Conservation (phyloP, 805 yeast genomes). For the Yamadazyma takamatsuzukensis region DNA sequence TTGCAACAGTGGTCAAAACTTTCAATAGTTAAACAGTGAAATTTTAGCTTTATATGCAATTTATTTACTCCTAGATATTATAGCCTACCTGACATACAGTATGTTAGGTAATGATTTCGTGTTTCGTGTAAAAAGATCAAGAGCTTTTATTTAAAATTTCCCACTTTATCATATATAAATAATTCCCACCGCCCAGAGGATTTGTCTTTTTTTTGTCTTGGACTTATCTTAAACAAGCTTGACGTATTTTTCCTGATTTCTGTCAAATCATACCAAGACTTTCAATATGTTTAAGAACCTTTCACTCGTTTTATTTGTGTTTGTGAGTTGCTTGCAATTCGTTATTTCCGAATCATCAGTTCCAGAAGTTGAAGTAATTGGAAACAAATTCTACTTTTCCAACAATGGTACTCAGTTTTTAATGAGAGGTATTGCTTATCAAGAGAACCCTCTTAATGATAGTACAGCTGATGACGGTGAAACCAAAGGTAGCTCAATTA, state of each 20-base stretch:
- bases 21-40: constrained; percentile 1
- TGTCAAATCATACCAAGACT: too few relatives aligned
- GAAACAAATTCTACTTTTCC: constrained; percentile 39
- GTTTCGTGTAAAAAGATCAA: too few relatives aligned
- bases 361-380: constrained; percentile 39
- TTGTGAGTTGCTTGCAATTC: constrained; percentile 3
- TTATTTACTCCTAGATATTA: constrained; percentile 4
- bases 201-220: too few relatives aligned
- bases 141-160: too few relatives aligned
- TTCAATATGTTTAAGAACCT: constrained; percentile 4
- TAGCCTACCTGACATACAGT: constrained; percentile 6
- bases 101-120: constrained; percentile 5
- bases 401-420: constrained; percentile 43
- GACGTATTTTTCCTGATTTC: not conserved
- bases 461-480: constrained; percentile 15
- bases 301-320: constrained; percentile 12
- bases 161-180: too few relatives aligned
- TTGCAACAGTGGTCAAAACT: constrained; percentile 1
- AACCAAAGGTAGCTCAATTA: constrained; percentile 15
- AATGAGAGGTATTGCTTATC: constrained; percentile 44
- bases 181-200: constrained; percentile 1
- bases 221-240: not conserved
- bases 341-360: constrained; percentile 13
- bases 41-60: constrained; percentile 2
- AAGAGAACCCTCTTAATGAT: constrained; percentile 33